Conservation (phyloP, 306 rosid genomes). For the Glycine tomentella region DNA sequence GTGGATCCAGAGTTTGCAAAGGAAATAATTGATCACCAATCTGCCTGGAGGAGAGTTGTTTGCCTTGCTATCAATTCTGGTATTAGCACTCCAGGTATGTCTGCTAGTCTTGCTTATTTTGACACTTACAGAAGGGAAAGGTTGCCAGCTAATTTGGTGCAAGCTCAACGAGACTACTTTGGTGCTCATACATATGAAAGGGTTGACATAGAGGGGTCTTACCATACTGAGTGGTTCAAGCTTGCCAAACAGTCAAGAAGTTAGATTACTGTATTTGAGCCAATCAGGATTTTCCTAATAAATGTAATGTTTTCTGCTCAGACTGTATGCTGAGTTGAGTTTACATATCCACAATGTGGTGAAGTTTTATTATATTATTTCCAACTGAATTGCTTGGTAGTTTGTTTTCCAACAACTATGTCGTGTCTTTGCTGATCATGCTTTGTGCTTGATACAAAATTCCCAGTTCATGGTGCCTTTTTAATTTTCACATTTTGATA, state of each 20-base stretch:
- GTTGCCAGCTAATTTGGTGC: constrained; percentile 90
- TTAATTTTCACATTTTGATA: constrained; percentile 26
- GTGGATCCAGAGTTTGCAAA: constrained; percentile 92
- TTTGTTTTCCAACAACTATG: constrained; percentile 39
- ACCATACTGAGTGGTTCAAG: constrained; percentile 98
- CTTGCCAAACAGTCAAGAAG: constrained; percentile 69
- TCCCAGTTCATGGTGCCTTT: constrained; percentile 31
- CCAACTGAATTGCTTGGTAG: constrained; percentile 34
- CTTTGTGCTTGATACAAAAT: constrained; percentile 34
- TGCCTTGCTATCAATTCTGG: constrained; percentile 89
- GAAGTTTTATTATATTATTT: constrained; percentile 47
- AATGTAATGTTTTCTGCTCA: constrained; percentile 65
- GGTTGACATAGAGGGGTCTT: constrained; percentile 74
- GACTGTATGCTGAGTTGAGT: constrained; percentile 57
- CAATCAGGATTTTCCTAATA: constrained; percentile 42
- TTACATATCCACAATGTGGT: constrained; percentile 49
- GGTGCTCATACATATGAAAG: constrained; percentile 96
- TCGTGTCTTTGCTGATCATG: constrained; percentile 44
- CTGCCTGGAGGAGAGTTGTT: constrained; percentile 91
- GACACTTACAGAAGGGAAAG: constrained; percentile 82
- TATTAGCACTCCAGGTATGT: constrained; percentile 92
- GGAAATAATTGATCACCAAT: constrained; percentile 85
- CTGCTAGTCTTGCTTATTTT: constrained; percentile 91
- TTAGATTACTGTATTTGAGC: constrained; percentile 47
- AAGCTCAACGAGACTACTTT: constrained; percentile 94